Evolutionary conservation across 768 basidiomycete species (phyloP).

Genomic region (Scleroderma citrinum): DNA sequence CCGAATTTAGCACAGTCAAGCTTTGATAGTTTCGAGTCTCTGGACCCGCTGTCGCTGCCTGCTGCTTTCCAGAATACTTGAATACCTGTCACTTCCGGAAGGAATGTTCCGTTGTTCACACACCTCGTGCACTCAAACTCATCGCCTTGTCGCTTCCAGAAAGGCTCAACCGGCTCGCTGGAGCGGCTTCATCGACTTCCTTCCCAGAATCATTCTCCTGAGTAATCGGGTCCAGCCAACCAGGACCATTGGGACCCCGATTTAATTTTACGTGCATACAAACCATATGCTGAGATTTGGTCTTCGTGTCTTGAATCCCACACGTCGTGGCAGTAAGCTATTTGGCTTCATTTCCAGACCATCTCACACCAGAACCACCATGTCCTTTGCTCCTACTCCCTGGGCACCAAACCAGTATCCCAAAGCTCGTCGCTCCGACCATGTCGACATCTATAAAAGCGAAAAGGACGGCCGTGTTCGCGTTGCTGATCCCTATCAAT

Average conservation of each 20-base stretch:
- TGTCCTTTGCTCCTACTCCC: conserved; percentile 37
- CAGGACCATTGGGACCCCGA: conserved; percentile 29
- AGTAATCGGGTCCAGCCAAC: not conserved
- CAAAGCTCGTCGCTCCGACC: conserved; percentile 54
- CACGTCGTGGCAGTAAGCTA: conserved; percentile 15
- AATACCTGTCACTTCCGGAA: too few relatives aligned
- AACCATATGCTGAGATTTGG: conserved; percentile 10
- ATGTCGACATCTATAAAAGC: conserved; percentile 65
- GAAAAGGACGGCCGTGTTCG: conserved; percentile 53
- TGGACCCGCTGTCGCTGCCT: too few relatives aligned
- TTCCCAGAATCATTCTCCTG: not conserved
- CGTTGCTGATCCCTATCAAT: conserved; percentile 67
- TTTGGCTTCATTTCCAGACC: conserved; percentile 15
- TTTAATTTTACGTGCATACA: conserved; percentile 16
- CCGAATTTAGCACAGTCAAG: too few relatives aligned
- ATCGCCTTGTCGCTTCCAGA: not conserved
- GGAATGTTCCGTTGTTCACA: too few relatives aligned
- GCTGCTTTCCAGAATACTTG: too few relatives aligned
- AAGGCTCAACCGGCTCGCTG: not conserved
- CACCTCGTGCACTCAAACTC: too few relatives aligned
- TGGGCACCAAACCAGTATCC: conserved; percentile 64
- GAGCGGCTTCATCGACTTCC: not conserved
- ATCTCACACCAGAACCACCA: conserved; percentile 14
- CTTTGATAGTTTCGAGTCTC: too few relatives aligned
- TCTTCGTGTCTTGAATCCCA: conserved; percentile 14